Conservation (phyloP, 176 grass and related monocot genomes). For the Hordeum marinum region DNA sequence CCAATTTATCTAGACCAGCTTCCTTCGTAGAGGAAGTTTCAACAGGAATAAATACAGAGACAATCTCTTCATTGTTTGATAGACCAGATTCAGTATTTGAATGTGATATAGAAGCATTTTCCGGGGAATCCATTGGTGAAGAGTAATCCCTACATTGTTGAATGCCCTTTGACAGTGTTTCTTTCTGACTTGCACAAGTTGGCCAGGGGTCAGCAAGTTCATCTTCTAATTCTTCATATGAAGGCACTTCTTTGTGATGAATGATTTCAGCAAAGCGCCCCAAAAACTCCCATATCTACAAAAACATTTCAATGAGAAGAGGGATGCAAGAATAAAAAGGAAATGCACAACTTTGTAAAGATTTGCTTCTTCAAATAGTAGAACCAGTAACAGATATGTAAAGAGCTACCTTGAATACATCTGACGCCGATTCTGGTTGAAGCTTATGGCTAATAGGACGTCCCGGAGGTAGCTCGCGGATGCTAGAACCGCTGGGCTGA, state of each 20-base stretch:
- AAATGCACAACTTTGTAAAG: slow-evolving; percentile 31
- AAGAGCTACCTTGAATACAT: slow-evolving; percentile 80
- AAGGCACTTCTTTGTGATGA: slow-evolving; percentile 73
- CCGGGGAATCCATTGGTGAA: slow-evolving; percentile 36
- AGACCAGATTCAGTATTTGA: slow-evolving; percentile 48
- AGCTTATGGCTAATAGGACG: slow-evolving; percentile 71
- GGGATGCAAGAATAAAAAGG: slow-evolving; percentile 22
- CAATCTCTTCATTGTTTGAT: slow-evolving; percentile 45
- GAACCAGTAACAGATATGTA: slow-evolving; percentile 18
- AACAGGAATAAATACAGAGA: slow-evolving; percentile 56
- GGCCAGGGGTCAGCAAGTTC: slow-evolving; percentile 97
- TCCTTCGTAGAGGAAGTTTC: slow-evolving; percentile 64
- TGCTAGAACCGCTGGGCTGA: slow-evolving; percentile 29
- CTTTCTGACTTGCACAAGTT: slow-evolving; percentile 41
- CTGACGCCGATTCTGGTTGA: slow-evolving; percentile 65
- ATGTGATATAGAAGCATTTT: slow-evolving; percentile 44
- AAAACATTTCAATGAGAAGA: slow-evolving; percentile 19
- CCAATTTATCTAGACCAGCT: slow-evolving; percentile 58
- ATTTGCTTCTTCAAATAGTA: slow-evolving; percentile 13
- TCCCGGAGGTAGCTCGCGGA: slow-evolving; percentile 54
- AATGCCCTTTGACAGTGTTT: slow-evolving; percentile 32
- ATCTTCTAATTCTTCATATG: slow-evolving; percentile 81
- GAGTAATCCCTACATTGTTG: slow-evolving; percentile 37
- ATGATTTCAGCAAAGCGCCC: slow-evolving; percentile 72
- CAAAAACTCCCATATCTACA: slow-evolving; percentile 88